Evolutionary conservation across 345 rosid genomes (phyloP), one percentile per base, ranked within the genome.

Genomic region (Laguncularia racemosa): DNA sequence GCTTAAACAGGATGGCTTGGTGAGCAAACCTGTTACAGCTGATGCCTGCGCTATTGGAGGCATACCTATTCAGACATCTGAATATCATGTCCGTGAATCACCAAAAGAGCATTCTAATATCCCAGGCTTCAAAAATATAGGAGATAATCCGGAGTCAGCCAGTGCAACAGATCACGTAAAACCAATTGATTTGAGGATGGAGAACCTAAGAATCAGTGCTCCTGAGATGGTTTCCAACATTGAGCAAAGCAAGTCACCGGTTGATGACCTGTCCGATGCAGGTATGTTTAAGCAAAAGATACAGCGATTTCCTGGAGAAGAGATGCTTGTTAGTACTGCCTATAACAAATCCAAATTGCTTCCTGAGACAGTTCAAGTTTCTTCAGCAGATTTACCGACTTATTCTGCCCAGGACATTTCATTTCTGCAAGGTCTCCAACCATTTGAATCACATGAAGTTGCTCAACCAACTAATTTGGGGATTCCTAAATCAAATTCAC

Each of bases 171-270:
- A 71, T 33, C 74, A 70, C 44, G 56, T 51, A 53, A 33, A 33
- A 33, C 11, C 73, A 48, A 58, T 75, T 66, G 78, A 76, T 66
- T 72, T 68, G 66, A 69, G 70, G 72, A 65, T 75, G 69, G 78
- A 73, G 53, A 67, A 50, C 67, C 70, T 78, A 65, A 63, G 33
- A 63, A 55, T 69, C 13, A 28, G 52, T 47, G 54, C 69, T 10
- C 46, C 77, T 15, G 76, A 77, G 53, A 54, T 46, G 47, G 50
- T 21, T 69, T 53, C 67, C 55, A 67, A 14, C 15, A 54, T 46
- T 69, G 81, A 73, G 64, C 81, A 64, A 60, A 69, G 57, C 47
- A 64, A 14, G 66, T 58, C 64, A 46, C 66, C 71, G 12, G 54
- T 60, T 40, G 75, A 73, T 68, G 56, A 56, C 62, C 51, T 57